Evolutionary conservation across 2,329 filamentous ascomycete species (phyloP).

Genomic region (Arthrobotrys megalospora): DNA sequence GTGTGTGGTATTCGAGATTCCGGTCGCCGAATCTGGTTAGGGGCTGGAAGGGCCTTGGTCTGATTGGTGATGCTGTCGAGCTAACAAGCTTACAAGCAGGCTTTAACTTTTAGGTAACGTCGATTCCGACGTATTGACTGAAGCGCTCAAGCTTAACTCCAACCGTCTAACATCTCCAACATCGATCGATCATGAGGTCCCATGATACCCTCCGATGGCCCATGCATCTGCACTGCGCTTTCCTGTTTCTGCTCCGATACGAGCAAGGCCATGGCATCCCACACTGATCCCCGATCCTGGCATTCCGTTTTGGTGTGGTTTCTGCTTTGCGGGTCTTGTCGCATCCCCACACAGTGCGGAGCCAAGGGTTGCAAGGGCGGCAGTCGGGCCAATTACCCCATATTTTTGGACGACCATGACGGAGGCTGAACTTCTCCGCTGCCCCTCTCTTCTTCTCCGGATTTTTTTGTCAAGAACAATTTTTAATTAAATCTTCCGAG

Average conservation of each 20-base stretch:
- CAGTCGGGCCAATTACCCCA: slow-evolving; percentile 32
- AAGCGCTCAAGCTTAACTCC: neutral
- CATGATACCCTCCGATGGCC: neutral
- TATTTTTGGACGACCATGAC: slow-evolving; percentile 5
- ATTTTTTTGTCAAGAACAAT: no score
- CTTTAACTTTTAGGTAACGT: neutral
- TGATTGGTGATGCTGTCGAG: slow-evolving; percentile 12
- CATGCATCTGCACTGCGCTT: slow-evolving; percentile 2
- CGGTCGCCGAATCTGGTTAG: slow-evolving; percentile 7
- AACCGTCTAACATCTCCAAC: slow-evolving; percentile 20
- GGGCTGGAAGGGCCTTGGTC: neutral
- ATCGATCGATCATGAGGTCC: slow-evolving; percentile 13
- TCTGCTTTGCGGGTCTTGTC: neutral
- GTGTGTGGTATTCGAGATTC: slow-evolving; percentile 1
- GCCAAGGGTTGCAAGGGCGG: slow-evolving; percentile 9
- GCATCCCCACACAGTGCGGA: slow-evolving; percentile 23
- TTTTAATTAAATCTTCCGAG: neutral
- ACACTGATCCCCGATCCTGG: slow-evolving; percentile 1
- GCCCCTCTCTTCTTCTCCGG: slow-evolving; percentile 8
- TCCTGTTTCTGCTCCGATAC: neutral
- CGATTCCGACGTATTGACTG: neutral
- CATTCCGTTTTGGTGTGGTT: slow-evolving; percentile 2
- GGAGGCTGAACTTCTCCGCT: neutral
- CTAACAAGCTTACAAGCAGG: neutral
- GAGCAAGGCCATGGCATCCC: neutral